These are phyloP conservation scores for Aureobasidium lini DNA, from an alignment of 2,329 filamentous ascomycete genomes.

Conservation along the genomic window DNA sequence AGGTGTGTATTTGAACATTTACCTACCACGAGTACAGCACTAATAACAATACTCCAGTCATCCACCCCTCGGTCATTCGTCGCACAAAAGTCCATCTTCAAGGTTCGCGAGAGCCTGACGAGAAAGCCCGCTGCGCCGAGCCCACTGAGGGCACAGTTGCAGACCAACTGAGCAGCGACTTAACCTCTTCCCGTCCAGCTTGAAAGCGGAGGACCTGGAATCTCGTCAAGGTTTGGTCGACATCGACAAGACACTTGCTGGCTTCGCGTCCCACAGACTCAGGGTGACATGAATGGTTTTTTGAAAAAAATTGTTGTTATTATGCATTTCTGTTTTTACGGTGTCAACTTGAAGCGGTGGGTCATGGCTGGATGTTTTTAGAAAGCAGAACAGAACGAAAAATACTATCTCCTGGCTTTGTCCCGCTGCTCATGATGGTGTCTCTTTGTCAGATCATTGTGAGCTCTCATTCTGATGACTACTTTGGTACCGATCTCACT, in stretches of 20 bases:
- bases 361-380: too few species aligned
- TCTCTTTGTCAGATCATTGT: too few species aligned
- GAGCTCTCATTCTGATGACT: too few species aligned
- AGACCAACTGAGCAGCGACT: constrained; percentile 9
- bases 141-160: constrained; percentile 13
- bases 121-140: constrained; percentile 16
- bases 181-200: constrained; percentile 3
- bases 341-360: too few species aligned
- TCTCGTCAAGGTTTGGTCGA: neutral
- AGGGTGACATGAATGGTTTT: too few species aligned
- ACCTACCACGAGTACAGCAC: neutral
- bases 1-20: neutral
- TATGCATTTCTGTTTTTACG: too few species aligned
- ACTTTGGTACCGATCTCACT: too few species aligned
- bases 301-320: too few species aligned
- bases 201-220: constrained; percentile 10
- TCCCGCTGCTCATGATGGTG: too few species aligned
- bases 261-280: too few species aligned
- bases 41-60: neutral
- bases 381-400: too few species aligned
- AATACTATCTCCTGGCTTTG: too few species aligned
- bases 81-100: constrained; percentile 11
- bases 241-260: neutral
- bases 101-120: constrained; percentile 10
- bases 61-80: constrained; percentile 12